Percentiles rank a stretch among this genome's conserved stretches.
These are phyloP conservation scores for Cyberlindnera petersonii DNA, from an alignment of 805 yeast genomes.

Conservation along the genomic window DNA sequence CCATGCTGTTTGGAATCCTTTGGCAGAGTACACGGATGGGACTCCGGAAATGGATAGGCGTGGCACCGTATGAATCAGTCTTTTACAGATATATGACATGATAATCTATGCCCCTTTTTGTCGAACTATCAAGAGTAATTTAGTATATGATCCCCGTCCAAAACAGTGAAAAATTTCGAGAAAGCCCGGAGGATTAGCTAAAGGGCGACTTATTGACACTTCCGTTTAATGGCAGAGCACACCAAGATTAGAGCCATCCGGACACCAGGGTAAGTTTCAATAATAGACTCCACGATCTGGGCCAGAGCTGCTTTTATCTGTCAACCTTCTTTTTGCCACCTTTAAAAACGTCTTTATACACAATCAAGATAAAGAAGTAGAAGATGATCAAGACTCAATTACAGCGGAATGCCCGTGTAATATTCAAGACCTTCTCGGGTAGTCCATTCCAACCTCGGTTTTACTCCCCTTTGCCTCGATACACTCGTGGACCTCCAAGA, in stretches of 20 bases:
- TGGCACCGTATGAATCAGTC: conserved; percentile 60
- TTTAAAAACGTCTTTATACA: too few relatives aligned
- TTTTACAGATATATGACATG: conserved; percentile 18
- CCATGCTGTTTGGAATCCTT: conserved; percentile 78
- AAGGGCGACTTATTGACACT: too few relatives aligned
- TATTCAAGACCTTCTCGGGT: too few relatives aligned
- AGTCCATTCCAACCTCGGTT: conserved; percentile 6
- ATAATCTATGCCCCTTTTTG: background rate
- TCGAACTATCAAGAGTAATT: background rate
- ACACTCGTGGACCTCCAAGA: conserved; percentile 4
- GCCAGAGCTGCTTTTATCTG: too few relatives aligned
- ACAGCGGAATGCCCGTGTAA: too few relatives aligned
- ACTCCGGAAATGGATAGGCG: conserved; percentile 39
- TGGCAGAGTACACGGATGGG: conserved; percentile 56
- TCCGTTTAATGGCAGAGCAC: background rate
- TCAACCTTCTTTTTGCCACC: too few relatives aligned
- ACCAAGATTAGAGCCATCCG: background rate
- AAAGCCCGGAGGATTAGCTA: background rate
- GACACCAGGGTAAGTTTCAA: background rate
- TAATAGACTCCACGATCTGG: too few relatives aligned
- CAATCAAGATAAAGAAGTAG: too few relatives aligned
- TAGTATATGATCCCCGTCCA: background rate
- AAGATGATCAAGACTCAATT: too few relatives aligned
- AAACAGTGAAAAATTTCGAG: conserved; percentile 5
- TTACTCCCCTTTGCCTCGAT: conserved; percentile 22